A percentile compares a stretch with the other conserved stretches of the same genome.
These are phyloP conservation scores for Plenodomus biglobosus DNA, from an alignment of 2,329 filamentous ascomycete species.

Conservation along the genomic window DNA sequence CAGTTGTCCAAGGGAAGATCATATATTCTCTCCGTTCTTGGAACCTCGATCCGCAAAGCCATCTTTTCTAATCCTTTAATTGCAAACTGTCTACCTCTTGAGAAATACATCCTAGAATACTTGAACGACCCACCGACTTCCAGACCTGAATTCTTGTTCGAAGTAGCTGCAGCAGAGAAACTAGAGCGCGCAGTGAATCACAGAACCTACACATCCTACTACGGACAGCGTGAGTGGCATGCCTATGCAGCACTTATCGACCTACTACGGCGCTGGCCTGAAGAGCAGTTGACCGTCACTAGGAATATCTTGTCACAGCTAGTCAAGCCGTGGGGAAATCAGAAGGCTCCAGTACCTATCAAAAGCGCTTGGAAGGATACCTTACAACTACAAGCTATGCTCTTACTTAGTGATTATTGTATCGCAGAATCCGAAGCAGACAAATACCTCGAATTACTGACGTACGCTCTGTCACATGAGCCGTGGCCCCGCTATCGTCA, in stretches of 20 bases:
- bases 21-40: slow-evolving; percentile 38
- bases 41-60: slow-evolving; percentile 35
- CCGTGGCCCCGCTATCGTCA: slow-evolving; percentile 52
- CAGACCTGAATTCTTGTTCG: slow-evolving; percentile 50
- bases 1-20: slow-evolving; percentile 37
- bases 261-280: slow-evolving; percentile 45
- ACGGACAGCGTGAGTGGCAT: slow-evolving; percentile 47
- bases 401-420: slow-evolving; percentile 47
- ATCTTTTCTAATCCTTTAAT: slow-evolving; percentile 31
- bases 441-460: slow-evolving; percentile 42
- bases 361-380: slow-evolving; percentile 54
- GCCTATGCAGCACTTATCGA: slow-evolving; percentile 52
- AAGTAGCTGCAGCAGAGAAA: slow-evolving; percentile 44
- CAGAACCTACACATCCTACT: slow-evolving; percentile 47
- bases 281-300: slow-evolving; percentile 22
- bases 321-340: slow-evolving; percentile 48
- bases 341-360: slow-evolving; percentile 48
- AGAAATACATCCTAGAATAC: slow-evolving; percentile 45
- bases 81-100: slow-evolving; percentile 38
- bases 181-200: slow-evolving; percentile 34
- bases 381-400: slow-evolving; percentile 51
- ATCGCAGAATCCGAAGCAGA: slow-evolving; percentile 30
- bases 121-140: slow-evolving; percentile 46
- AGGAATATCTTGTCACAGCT: slow-evolving; percentile 39
- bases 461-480: slow-evolving; percentile 48